Conservation (phyloP, 768 basidiomycete genomes). For the Panaeolus cyanescens region DNA sequence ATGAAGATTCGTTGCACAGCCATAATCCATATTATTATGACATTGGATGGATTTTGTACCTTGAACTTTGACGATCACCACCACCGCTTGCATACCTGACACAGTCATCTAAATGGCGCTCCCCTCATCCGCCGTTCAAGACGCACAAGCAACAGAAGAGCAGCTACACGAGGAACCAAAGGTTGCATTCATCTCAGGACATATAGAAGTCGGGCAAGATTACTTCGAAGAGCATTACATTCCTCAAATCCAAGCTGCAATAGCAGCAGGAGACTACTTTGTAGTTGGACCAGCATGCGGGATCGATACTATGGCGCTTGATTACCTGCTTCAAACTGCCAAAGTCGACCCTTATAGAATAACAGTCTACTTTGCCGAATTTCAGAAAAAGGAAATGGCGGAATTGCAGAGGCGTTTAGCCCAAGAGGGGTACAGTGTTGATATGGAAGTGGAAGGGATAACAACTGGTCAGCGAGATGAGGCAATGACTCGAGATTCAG, state of each 20-base stretch:
- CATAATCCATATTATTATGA: not conserved
- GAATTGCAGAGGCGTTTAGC: conserved; percentile 14
- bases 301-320: conserved; percentile 22
- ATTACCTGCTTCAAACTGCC: conserved; percentile 15
- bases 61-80: not conserved
- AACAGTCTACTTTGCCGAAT: conserved; percentile 23
- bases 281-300: conserved; percentile 25
- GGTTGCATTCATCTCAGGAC: conserved; percentile 29
- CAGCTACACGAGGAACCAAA: not conserved
- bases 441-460: conserved; percentile 18
- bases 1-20: not conserved
- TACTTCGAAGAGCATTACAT: conserved; percentile 22
- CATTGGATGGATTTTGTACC: not conserved
- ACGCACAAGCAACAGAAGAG: not conserved
- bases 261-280: conserved; percentile 20
- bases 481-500: conserved; percentile 25
- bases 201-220: conserved; percentile 13
- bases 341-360: conserved; percentile 18
- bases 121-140: not conserved
- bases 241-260: conserved; percentile 15
- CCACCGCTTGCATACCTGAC: not conserved
- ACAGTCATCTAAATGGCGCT: not conserved
- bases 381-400: conserved; percentile 11
- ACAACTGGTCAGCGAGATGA: conserved; percentile 21
- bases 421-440: conserved; percentile 13